Conservation (phyloP, 208 protist species). For the Crithidia fasciculata region DNA sequence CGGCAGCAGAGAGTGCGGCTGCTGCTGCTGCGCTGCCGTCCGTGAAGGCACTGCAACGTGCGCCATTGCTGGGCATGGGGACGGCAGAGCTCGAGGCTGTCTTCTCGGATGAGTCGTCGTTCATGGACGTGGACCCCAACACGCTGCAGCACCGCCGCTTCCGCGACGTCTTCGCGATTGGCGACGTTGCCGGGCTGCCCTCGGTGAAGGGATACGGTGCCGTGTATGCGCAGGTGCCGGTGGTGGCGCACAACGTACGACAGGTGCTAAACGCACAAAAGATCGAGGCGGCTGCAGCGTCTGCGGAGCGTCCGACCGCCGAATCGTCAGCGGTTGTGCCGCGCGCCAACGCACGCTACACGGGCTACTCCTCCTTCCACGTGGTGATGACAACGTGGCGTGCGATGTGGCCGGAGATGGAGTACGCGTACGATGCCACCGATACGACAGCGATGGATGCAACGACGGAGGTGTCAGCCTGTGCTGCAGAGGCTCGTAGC, state of each 20-base stretch:
- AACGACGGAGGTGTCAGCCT: neutral
- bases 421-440: conserved; percentile 30
- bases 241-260: conserved; percentile 83
- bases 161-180: conserved; percentile 82
- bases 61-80: conserved; percentile 14
- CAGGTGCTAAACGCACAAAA: conserved; percentile 50
- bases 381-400: conserved; percentile 86
- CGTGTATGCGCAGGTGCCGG: conserved; percentile 76
- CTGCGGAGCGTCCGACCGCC: neutral
- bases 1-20: neutral
- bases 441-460: neutral
- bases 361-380: conserved; percentile 87
- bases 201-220: conserved; percentile 85
- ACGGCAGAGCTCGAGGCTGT: conserved; percentile 10
- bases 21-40: neutral
- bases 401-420: conserved; percentile 86
- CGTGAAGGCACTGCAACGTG: neutral
- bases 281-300: neutral
- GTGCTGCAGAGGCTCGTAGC: neutral
- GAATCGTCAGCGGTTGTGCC: neutral
- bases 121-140: conserved; percentile 74
- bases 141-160: conserved; percentile 81
- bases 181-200: conserved; percentile 82
- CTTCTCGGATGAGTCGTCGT: conserved; percentile 52
- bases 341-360: conserved; percentile 24